These are phyloP conservation scores for Radiomyces spectabilis DNA, from an alignment of 192 early-diverging fungal genomes.

Conservation along the genomic window DNA sequence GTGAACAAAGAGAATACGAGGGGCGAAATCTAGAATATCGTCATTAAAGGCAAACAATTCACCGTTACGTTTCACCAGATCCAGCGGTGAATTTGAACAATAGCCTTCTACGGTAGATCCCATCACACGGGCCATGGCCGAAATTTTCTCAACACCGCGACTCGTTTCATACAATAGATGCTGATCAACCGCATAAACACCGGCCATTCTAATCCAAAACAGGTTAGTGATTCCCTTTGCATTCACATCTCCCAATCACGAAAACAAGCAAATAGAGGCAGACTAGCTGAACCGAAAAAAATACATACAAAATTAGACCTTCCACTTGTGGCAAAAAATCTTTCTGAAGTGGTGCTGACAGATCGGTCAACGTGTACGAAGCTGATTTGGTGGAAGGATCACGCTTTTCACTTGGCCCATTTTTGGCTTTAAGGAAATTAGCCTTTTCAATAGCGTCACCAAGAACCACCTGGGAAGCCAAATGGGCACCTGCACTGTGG, in stretches of 20 bases:
- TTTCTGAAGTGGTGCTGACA: not conserved
- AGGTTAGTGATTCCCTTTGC: no score
- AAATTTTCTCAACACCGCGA: conserved; percentile 47
- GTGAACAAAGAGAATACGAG: conserved; percentile 27
- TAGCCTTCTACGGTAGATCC: conserved; percentile 23
- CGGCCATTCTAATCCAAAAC: conserved; percentile 25
- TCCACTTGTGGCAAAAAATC: conserved; percentile 28
- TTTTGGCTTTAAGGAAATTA: conserved; percentile 7
- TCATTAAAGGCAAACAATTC: conserved; percentile 15
- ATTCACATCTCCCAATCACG: not conserved
- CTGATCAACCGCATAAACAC: conserved; percentile 39
- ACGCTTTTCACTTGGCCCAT: conserved; percentile 6
- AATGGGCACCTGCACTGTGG: conserved; percentile 36
- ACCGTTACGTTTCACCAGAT: conserved; percentile 7
- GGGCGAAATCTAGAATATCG: conserved; percentile 19
- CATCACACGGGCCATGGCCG: conserved; percentile 51
- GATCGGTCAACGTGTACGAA: not conserved
- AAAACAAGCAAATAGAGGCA: no score
- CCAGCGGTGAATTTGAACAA: conserved; percentile 15
- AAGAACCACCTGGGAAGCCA: conserved; percentile 27
- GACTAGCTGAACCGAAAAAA: no score
- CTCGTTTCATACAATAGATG: conserved; percentile 43
- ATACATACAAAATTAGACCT: conserved; percentile 32
- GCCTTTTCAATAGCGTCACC: conserved; percentile 21
- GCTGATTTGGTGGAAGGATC: not conserved